A percentile compares a stretch with the other conserved stretches of the same genome.
phyloP scores from a whole-genome alignment of 257 asterid species.

The Mitragyna speciosa region DNA sequence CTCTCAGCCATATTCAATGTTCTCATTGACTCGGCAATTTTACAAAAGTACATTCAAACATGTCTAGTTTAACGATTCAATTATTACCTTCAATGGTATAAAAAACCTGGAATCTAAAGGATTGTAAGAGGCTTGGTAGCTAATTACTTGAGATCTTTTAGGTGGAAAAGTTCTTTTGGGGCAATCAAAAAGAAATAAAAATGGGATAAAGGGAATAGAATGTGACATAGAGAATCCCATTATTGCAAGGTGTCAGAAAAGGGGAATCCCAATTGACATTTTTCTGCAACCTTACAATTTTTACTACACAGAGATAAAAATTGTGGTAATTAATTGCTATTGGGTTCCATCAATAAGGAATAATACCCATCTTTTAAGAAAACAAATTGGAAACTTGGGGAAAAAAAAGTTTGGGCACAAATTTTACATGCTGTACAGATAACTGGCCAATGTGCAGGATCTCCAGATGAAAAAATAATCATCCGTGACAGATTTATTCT shows the following conservation, averaged over 20 bases:
- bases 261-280: neutral
- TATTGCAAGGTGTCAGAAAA: neutral
- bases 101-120: neutral
- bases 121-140: neutral
- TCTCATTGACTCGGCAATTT: neutral
- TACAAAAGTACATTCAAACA: neutral
- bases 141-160: neutral
- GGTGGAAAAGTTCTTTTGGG: neutral
- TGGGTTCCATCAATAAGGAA: neutral
- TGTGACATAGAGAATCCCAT: neutral
- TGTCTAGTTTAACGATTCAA: neutral
- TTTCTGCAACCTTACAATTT: neutral
- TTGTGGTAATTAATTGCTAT: neutral
- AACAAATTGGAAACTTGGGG: neutral
- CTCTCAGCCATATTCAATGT: neutral
- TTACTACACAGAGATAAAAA: neutral
- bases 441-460: neutral
- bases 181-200: neutral
- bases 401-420: neutral
- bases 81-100: neutral
- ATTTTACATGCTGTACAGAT: neutral
- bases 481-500: neutral
- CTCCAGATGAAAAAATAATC: neutral
- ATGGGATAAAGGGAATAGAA: too few species aligned
- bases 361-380: neutral